Evolutionary conservation across 1,284 basidiomycete species (phyloP), one percentile per base, ranked within the genome.

Genomic region (Boletus semigastroideus): DNA sequence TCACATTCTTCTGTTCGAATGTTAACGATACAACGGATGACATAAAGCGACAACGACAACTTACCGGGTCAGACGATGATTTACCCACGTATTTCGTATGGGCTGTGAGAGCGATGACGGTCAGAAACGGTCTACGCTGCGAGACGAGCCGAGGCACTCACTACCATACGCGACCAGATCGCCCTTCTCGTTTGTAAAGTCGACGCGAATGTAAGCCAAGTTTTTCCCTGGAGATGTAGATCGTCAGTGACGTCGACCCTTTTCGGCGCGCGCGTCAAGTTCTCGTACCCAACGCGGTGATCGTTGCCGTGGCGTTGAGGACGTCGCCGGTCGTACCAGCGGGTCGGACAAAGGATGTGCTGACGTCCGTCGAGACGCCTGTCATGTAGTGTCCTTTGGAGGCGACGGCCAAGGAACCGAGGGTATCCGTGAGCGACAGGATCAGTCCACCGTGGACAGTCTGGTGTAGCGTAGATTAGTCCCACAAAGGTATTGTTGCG

Each of bases 361-460:
- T 86, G 60, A 96, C 86, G 65, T 95, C 92, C 1, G 91, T 92
- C 3, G 88, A 92, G 8, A 95, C 91, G 16, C 92, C 88, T 0
- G 93, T 94, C 83, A 92, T 89, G 67, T 75, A 87, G 22, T 92
- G 81, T 5, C 93, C 93, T 58, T 86, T 86, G 13, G 86, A 83
- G 0, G 90, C 88, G 20, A 95, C 80, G 8, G 90, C 90, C 12
- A 95, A 78, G 1, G 87, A 91, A 7, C 93, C 92, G 42, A 92
- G 73, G 9, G 91, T 93, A 67, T 95, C 92, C 10, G 91, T 91
- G 17, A 96, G 72, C 2, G 90, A 91, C 62, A 90, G 72, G 60
- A 94, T 85, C 37, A 94, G 76, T 8, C 93, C 93, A 12, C 93
- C 92, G 62, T 95, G 93, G 10, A 90, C 84, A 61, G 78, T 78